A percentile compares a stretch with the other conserved stretches of the same genome.
These are phyloP conservation scores for Boletus albobrunnescens DNA, from an alignment of 1,284 basidiomycete genomes.

Conservation along the genomic window DNA sequence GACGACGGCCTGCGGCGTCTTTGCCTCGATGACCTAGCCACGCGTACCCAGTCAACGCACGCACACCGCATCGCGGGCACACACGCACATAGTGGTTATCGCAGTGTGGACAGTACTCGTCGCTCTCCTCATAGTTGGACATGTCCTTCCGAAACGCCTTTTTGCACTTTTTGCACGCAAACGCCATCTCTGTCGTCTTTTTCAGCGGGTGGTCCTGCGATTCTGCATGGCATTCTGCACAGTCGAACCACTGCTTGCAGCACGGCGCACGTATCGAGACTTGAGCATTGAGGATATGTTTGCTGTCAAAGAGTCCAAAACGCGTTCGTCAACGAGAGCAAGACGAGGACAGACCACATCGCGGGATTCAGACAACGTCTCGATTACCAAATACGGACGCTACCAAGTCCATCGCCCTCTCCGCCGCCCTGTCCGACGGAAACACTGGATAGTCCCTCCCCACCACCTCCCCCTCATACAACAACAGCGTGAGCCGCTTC, in stretches of 20 bases:
- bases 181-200: conserved; percentile 87
- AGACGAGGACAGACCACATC: conserved; percentile 24
- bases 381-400: conserved; percentile 4
- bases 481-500: conserved; percentile 23
- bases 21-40: conserved; percentile 84
- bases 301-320: conserved; percentile 64
- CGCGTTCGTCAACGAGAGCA: background rate
- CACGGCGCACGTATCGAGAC: conserved; percentile 91
- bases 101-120: conserved; percentile 97
- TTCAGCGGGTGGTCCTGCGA: conserved; percentile 68
- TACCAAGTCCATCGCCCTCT: conserved; percentile 9
- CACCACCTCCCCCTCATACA: conserved; percentile 12
- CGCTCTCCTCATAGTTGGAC: conserved; percentile 85
- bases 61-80: background rate
- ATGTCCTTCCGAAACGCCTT: conserved; percentile 97
- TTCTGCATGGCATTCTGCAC: conserved; percentile 92
- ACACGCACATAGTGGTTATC: conserved; percentile 91
- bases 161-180: conserved; percentile 97
- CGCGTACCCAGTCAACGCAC: too few species aligned
- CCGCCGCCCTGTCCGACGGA: conserved; percentile 19
- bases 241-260: conserved; percentile 95
- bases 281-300: conserved; percentile 91
- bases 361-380: too few species aligned
- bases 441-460: conserved; percentile 24
- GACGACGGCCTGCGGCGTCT: conserved; percentile 82